phyloP scores from a whole-genome alignment of 768 basidiomycete species.

The Boletus sp. region DNA sequence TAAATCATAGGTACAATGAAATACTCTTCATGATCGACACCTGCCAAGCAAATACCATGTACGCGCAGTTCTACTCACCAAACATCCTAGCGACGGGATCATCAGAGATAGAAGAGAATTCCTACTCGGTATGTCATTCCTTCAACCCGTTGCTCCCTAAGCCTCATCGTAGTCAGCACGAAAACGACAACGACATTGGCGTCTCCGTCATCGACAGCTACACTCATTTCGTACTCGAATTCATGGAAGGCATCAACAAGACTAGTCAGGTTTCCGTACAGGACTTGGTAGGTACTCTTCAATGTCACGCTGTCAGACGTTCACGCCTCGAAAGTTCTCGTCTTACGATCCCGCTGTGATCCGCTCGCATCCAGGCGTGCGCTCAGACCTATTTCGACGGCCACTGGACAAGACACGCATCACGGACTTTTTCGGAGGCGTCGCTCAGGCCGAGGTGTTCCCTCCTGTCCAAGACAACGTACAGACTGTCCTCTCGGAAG shows the following conservation, averaged over 20 bases:
- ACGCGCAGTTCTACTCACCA: constrained; percentile 88
- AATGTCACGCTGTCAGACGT: neutral
- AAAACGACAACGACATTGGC: constrained; percentile 91
- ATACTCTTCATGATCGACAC: constrained; percentile 98
- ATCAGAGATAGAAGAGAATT: constrained; percentile 80
- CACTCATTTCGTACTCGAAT: constrained; percentile 89
- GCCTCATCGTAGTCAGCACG: constrained; percentile 54
- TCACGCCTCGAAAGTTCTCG: constrained; percentile 59
- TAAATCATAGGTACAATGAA: constrained; percentile 71
- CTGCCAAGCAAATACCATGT: constrained; percentile 97
- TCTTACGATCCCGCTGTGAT: constrained; percentile 74
- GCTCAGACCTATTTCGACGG: constrained; percentile 75
- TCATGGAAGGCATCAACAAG: constrained; percentile 91
- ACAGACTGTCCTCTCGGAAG: neutral
- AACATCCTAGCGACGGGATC: constrained; percentile 92
- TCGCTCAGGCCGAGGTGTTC: constrained; percentile 77
- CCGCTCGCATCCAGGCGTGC: constrained; percentile 85
- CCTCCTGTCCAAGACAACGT: constrained; percentile 7
- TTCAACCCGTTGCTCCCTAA: neutral
- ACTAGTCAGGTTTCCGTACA: constrained; percentile 78
- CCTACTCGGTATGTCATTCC: constrained; percentile 75
- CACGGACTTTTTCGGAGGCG: constrained; percentile 89
- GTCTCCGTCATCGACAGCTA: constrained; percentile 94
- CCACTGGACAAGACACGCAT: constrained; percentile 61
- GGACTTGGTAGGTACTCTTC: constrained; percentile 64